Conservation (phyloP, 1,284 basidiomycete genomes). For the Ustilago vetiveriae region DNA sequence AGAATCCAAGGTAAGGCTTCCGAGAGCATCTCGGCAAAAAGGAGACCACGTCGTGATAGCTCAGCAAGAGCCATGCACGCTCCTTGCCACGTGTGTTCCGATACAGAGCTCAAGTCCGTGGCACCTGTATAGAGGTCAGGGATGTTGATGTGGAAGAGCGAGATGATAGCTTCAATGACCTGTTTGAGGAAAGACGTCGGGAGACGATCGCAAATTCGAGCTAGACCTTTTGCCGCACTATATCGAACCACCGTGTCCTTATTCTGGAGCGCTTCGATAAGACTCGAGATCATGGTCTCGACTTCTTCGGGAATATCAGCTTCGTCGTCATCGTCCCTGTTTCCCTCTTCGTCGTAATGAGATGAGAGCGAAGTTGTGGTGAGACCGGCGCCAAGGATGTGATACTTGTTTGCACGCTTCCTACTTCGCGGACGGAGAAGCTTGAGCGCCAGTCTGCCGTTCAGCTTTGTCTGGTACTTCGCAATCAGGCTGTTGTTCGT, state of each 20-base stretch:
- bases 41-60: conserved; percentile 81
- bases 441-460: conserved; percentile 57
- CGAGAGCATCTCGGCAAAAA: conserved; percentile 22
- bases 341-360: background rate
- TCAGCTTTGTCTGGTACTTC: conserved; percentile 62
- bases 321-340: conserved; percentile 62
- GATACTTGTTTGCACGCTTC: conserved; percentile 23
- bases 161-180: conserved; percentile 81
- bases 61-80: conserved; percentile 92
- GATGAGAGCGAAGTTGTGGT: too few relatives aligned
- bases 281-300: conserved; percentile 78
- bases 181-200: conserved; percentile 80
- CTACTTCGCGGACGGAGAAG: conserved; percentile 43
- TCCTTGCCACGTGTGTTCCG: conserved; percentile 92
- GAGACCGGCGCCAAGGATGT: conserved; percentile 8
- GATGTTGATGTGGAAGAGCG: conserved; percentile 73
- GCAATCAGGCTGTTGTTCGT: conserved; percentile 46
- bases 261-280: conserved; percentile 82
- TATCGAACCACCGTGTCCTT: conserved; percentile 97
- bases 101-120: conserved; percentile 73
- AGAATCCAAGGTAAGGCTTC: conserved; percentile 56
- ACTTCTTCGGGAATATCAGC: conserved; percentile 84
- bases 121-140: conserved; percentile 74
- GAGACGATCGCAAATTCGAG: conserved; percentile 83
- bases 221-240: conserved; percentile 91